Evolutionary conservation across 2,329 filamentous ascomycete species (phyloP), one percentile per base, ranked within the genome.

Genomic region (Zasmidium angulare): DNA sequence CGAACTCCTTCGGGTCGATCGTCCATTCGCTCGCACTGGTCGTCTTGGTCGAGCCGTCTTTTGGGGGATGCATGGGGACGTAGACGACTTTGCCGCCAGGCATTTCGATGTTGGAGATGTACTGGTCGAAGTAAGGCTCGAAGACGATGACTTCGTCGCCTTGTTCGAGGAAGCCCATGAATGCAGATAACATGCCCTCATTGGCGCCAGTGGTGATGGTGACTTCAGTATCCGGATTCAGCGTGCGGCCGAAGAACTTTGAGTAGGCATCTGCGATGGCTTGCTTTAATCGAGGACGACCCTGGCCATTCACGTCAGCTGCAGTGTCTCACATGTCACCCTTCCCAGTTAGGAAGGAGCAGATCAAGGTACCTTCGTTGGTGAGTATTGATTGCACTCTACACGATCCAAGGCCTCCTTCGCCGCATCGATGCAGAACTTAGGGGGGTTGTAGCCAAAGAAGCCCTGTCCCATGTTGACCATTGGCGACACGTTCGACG

Each of bases 101-200:
- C 93, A 99, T 98, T 76, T 97, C 90, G 65, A 99, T 98, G 77
- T 99, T 99, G 81, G 89, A 92, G 67, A 99, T 96, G 75, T 98
- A 96, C 87, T 99, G 95, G 77, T 99, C 95, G 74, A 98, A 99
- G 79, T 97, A 99, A 11, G 95, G 95, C 79, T 99, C 95, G 74
- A 99, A 97, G 58, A 99, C 85, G 66, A 99, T 97, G 66, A 97
- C 95, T 76, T 99, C 95, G 72, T 99, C 95, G 12, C 91, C 95
- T 0, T 86, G 84, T 76, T 99, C 95, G 59, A 99, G 87, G 69
- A 99, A 99, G 2, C 85, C 95, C 95, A 99, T 98, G 72, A 99
- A 98, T 0, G 93, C 95, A 72, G 90, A 93, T 65, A 99, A 82
- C 91, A 98, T 98, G 69, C 91, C 89, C 78, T 96, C 90, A 70